Base-by-base conservation (phyloP, 23 red algal genomes). In the Gracilaria domingensis region DNA sequence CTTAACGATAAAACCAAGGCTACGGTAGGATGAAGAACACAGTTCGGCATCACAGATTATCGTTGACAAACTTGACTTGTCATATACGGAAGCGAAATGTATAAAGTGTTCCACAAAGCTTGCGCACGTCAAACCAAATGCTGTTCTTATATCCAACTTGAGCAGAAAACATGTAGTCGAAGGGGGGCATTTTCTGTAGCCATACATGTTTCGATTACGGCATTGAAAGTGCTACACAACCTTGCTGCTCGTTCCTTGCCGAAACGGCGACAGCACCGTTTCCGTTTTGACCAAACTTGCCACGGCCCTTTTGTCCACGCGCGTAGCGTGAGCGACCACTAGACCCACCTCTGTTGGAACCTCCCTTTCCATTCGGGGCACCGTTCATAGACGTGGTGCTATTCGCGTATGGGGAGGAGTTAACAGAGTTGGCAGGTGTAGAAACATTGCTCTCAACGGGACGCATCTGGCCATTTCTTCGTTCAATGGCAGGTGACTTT, bases 301-400 rank as follows among this genome's bases (percentile, higher is more conserved):
- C 72, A 30, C 72, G 72, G 72, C 72, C 72, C 34, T 77, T 77
- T 34, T 77, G 72, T 77, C 72, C 72, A 25, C 72, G 72, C 9
- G 42, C 21, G 16, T 77, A 77, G 23, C 72, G 72, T 77, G 72
- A 48, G 7, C 72, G 72, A 51, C 72, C 39, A 23, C 42, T 20
- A 18, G 72, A 8, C 1, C 39, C 72, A 51, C 72, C 72, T 50
- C 72, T 77, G 11, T 8, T 77, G 50, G 72, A 77, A 18, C 23
- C 42, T 4, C 72, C 72, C 34, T 77, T 77, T 30, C 40, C 38
- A 20, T 32, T 32, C 34, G 40, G 39, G 1, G 40, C 72, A 51
- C 42, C 34, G 17, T 50, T 77, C 42, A 77, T 50, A 7, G 72
- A 45, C 18, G 72, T 42, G 39, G 38, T 26, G 26, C 45, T 77